A percentile compares a stretch with the other conserved stretches of the same genome.
Evolutionary conservation across 495 filamentous ascomycete genomes (phyloP).

Genomic region (Cercophora newfieldiana): DNA sequence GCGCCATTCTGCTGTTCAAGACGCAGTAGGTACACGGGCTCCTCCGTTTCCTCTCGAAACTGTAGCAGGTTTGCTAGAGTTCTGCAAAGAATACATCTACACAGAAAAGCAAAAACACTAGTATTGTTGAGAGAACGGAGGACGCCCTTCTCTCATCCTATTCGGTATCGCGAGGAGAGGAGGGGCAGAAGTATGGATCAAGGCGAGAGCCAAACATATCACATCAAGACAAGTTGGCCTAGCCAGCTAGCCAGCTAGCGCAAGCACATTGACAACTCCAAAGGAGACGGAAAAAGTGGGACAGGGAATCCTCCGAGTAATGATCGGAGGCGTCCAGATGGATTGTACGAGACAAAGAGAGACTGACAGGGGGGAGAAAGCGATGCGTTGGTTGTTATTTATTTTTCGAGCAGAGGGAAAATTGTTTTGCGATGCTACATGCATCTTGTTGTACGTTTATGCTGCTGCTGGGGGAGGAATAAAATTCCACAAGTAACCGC

Average conservation of each 20-base stretch:
- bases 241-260: neutral
- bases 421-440: neutral
- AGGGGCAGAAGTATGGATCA: neutral
- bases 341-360: neutral
- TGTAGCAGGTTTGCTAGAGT: slow-evolving; percentile 2
- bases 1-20: slow-evolving; percentile 98
- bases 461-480: neutral
- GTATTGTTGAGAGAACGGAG: slow-evolving; percentile 1
- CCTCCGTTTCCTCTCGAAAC: slow-evolving; percentile 20
- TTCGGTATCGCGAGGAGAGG: neutral
- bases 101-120: neutral
- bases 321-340: neutral
- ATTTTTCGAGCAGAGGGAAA: neutral
- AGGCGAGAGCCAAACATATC: neutral
- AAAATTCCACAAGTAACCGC: neutral
- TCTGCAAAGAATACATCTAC: neutral
- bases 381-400: no score
- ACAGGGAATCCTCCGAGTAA: neutral
- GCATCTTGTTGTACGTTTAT: neutral
- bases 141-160: neutral
- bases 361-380: neutral
- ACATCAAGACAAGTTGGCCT: neutral
- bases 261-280: neutral
- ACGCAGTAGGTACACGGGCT: slow-evolving; percentile 66
- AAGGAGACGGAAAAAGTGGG: neutral